Base-by-base conservation (phyloP, 2,329 filamentous ascomycete genomes). In the Talaromyces sp. region DNA sequence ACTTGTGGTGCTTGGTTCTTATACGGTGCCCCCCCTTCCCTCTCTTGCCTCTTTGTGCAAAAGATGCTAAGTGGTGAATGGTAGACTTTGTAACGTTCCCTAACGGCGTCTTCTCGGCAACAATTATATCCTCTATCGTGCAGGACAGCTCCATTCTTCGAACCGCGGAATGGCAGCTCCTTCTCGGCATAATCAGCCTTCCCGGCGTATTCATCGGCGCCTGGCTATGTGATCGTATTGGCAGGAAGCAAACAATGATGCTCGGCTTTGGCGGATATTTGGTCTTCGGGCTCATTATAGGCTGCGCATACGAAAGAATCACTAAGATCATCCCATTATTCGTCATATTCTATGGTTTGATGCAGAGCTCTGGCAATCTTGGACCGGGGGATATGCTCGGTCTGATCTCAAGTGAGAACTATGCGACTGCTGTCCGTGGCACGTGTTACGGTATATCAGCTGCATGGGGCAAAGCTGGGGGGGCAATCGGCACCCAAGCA, bases 1-100 rank as follows among this genome's bases (percentile, higher is more conserved):
- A 85, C 84, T 10, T 84, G 80, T 63, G 79, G 83, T 10, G 84
- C 85, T 59, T 86, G 84, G 83, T 86, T 86, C 71, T 78, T 86
- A 13, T 83, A 83, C 77, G 70, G 73, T 72, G 68, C 33, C 31
- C 61, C 27, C 27, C 6, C 27, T 13, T 19, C 22, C 3, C 35
- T 13, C 3, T 13, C 7, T 37, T 37, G 10, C 3, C 13, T 11
- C 9, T 1, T 37, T 10, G 8, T 37, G 9, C 35, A 37, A 13
- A 13, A 11, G 35, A 37, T 37, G 27, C 11, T 19, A 17, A 9
- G n/a, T 22, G 19, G n/a, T 3, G 4, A 22, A 19, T 25, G 25
- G 5, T 13, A 68, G 72, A 73, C 56, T 74, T 73, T 39, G 79
- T 83, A 64, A 82, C 80, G 3, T 83, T 83, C 65, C 80, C 81